Percentiles rank a stretch among this genome's conserved stretches.
Conservation (phyloP, 2,329 filamentous ascomycete genomes). For the Fusarium pseudocircinatum region DNA sequence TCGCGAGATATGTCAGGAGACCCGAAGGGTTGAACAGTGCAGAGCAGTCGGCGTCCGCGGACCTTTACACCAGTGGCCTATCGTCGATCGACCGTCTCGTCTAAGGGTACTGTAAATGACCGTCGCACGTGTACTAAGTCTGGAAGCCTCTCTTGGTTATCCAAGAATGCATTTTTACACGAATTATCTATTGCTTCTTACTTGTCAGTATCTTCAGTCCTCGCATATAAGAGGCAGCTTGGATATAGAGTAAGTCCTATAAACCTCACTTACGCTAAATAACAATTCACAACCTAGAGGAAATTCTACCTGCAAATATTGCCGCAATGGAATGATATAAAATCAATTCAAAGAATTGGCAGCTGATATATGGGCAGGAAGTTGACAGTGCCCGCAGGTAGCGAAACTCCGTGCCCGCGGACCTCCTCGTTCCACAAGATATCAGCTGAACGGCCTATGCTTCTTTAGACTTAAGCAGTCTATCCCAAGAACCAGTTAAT, state of each 20-base stretch:
- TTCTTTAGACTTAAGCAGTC: not conserved
- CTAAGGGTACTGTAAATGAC: not conserved
- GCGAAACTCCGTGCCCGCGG: not conserved
- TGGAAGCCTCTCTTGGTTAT: rapidly evolving
- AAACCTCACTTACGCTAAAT: too few species aligned
- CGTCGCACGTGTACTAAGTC: not conserved
- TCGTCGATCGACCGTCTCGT: not conserved
- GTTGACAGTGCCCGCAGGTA: not conserved
- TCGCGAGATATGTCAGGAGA: not conserved
- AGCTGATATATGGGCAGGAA: not conserved
- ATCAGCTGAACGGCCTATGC: not conserved
- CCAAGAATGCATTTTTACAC: not conserved
- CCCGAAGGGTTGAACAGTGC: not conserved
- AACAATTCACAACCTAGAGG: too few species aligned
- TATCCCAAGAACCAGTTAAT: rapidly evolving
- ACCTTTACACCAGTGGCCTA: not conserved
- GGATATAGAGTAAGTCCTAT: not conserved
- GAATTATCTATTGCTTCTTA: rapidly evolving
- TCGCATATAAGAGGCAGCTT: not conserved
- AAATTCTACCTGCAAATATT: too few species aligned
- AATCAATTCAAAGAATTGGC: too few species aligned
- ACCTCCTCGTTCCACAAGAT: not conserved
- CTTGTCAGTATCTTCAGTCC: not conserved
- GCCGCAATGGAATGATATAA: too few species aligned
- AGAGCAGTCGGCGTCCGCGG: not conserved